Evolutionary conservation across 2,329 filamentous ascomycete species (phyloP).

Genomic region (Talaromyces sp.): DNA sequence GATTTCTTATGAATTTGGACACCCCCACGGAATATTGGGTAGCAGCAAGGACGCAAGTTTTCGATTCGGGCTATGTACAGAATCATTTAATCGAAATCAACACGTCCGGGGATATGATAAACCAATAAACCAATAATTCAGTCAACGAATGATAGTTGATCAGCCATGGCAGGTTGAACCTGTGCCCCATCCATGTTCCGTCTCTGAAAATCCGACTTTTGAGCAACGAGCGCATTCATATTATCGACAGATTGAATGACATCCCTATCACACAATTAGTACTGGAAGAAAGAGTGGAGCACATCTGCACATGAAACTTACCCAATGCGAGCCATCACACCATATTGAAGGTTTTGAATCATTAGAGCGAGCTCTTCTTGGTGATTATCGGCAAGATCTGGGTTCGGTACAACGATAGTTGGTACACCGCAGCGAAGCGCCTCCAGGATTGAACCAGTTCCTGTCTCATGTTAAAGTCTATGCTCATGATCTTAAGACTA

Average conservation of each 20-base stretch:
- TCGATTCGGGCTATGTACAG: too few relatives aligned
- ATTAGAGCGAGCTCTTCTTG: slow-evolving; percentile 83
- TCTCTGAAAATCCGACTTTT: neutral
- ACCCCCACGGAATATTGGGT: too few relatives aligned
- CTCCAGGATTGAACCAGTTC: slow-evolving; percentile 86
- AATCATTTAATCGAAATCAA: too few relatives aligned
- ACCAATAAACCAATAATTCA: neutral
- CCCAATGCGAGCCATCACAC: slow-evolving; percentile 70
- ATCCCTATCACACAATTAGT: neutral
- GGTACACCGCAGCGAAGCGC: slow-evolving; percentile 73
- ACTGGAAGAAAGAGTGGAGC: neutral
- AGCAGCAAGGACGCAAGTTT: too few relatives aligned
- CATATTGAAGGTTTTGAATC: slow-evolving; percentile 73
- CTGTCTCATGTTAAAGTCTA: slow-evolving; percentile 49
- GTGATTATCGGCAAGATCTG: slow-evolving; percentile 81
- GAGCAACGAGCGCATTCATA: neutral
- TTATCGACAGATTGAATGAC: neutral
- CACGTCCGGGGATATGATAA: neutral
- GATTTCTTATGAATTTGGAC: too few relatives aligned
- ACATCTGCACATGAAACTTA: slow-evolving; percentile 44
- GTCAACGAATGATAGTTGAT: slow-evolving; percentile 9
- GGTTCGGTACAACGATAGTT: slow-evolving; percentile 88
- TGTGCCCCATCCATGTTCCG: neutral
- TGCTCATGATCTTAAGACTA: slow-evolving; percentile 11
- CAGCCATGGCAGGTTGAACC: neutral